These are phyloP conservation scores for Lactarius vividus DNA, from an alignment of 768 basidiomycete genomes.

Conservation along the genomic window DNA sequence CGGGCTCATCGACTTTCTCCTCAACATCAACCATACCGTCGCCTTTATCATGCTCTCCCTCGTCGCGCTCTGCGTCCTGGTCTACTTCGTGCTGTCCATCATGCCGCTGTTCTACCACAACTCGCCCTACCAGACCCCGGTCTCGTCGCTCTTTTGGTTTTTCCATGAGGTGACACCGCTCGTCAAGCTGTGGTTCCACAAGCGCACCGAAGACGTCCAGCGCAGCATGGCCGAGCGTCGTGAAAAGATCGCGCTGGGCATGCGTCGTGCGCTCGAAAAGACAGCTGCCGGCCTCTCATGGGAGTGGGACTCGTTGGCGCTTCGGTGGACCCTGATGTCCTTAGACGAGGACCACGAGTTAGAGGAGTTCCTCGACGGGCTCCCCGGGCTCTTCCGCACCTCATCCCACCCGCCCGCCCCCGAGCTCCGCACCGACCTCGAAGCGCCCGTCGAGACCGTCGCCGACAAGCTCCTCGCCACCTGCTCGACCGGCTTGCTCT, in stretches of 20 bases:
- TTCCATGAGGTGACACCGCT: background rate
- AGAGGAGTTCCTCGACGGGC: constrained; percentile 16
- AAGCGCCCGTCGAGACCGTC: background rate
- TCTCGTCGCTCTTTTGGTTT: constrained; percentile 18
- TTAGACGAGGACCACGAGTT: constrained; percentile 21
- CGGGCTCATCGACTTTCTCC: constrained; percentile 24
- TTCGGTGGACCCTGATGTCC: constrained; percentile 13
- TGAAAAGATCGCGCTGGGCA: constrained; percentile 5
- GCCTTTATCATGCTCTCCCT: constrained; percentile 7
- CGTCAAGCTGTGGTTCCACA: constrained; percentile 8
- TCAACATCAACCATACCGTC: constrained; percentile 16
- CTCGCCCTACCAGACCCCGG: constrained; percentile 25
- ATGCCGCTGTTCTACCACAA: constrained; percentile 16
- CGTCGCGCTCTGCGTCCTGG: background rate
- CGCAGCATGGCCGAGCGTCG: background rate
- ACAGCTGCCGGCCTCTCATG: background rate
- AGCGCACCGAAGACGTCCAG: background rate
- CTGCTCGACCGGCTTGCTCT: constrained; percentile 13
- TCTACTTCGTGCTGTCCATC: constrained; percentile 19
- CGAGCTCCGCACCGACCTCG: background rate
- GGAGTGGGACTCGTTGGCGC: constrained; percentile 2
- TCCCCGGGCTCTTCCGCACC: constrained; percentile 13
- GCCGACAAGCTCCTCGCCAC: constrained; percentile 6
- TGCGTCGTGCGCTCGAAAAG: constrained; percentile 15
- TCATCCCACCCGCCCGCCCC: background rate